These are phyloP conservation scores for Tetrastigma voinierianum DNA, from an alignment of 164 flowering plant genomes.

Conservation along the genomic window DNA sequence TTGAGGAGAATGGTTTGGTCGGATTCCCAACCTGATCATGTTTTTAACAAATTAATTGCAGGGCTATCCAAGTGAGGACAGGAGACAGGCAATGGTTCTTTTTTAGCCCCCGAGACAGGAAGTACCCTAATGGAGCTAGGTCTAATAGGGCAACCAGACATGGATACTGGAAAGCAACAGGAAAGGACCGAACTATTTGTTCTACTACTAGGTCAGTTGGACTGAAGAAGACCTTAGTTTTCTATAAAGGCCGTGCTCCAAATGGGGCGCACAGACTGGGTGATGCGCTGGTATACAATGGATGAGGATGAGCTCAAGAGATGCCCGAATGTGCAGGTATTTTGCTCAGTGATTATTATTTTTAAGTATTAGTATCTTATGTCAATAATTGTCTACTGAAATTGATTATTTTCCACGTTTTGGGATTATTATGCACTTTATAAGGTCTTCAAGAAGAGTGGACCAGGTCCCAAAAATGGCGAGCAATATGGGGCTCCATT, in stretches of 20 bases:
- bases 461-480: slow-evolving; percentile 97
- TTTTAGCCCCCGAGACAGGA: slow-evolving; percentile 84
- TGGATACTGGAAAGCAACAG: slow-evolving; percentile 98
- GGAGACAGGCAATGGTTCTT: slow-evolving; percentile 96
- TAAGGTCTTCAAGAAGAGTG: slow-evolving; percentile 86
- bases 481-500: slow-evolving; percentile 97
- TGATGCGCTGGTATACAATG: slow-evolving; percentile 92
- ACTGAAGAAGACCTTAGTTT: slow-evolving; percentile 80
- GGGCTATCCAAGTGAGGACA: slow-evolving; percentile 52
- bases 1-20: background rate
- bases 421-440: slow-evolving; percentile 81
- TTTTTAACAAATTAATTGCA: slow-evolving; percentile 10
- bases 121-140: slow-evolving; percentile 82
- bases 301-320: slow-evolving; percentile 87
- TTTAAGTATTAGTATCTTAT: background rate
- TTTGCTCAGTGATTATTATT: background rate
- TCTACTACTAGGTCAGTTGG: slow-evolving; percentile 67
- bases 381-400: background rate
- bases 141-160: slow-evolving; percentile 72
- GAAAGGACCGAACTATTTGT: slow-evolving; percentile 71
- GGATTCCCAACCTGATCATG: too few relatives aligned
- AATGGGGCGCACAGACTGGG: slow-evolving; percentile 90
- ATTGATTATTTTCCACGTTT: slow-evolving; percentile 8
- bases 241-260: slow-evolving; percentile 87
- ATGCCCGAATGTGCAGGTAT: slow-evolving; percentile 58